Evolutionary conservation across 495 filamentous ascomycete genomes (phyloP).

Genomic region (Trichoderma asperelloides): DNA sequence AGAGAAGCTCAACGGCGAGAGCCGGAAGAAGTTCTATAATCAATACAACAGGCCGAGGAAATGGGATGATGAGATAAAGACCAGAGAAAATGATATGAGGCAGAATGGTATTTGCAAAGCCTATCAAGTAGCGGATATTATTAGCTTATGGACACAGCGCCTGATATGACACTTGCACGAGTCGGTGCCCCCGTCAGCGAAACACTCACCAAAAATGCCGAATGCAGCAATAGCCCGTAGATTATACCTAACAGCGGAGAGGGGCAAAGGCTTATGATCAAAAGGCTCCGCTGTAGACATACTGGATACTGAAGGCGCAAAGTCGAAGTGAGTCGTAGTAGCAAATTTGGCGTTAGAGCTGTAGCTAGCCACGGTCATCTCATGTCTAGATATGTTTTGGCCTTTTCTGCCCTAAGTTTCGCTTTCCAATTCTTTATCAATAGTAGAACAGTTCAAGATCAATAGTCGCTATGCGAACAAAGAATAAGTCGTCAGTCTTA

Average conservation of each 20-base stretch:
- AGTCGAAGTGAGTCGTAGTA: not conserved
- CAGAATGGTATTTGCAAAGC: slow-evolving; percentile 7
- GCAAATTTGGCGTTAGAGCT: not conserved
- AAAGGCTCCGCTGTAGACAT: not conserved
- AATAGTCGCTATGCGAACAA: too few species aligned
- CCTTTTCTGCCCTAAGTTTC: not conserved
- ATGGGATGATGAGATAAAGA: slow-evolving; percentile 9
- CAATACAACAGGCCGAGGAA: not conserved
- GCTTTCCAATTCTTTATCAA: too few species aligned
- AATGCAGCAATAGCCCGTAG: not conserved
- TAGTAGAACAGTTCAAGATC: too few species aligned
- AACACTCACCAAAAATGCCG: not conserved
- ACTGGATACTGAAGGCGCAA: not conserved
- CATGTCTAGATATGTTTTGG: not conserved
- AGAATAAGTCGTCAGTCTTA: too few species aligned
- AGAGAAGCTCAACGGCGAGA: not conserved
- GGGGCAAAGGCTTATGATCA: not conserved
- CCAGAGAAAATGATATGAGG: not conserved
- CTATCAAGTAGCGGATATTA: not conserved
- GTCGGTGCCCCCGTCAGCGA: not conserved
- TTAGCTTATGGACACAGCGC: not conserved
- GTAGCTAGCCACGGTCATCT: not conserved
- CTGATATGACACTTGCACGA: not conserved
- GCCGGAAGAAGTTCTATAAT: slow-evolving; percentile 4
- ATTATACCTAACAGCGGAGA: not conserved